These are phyloP conservation scores for Nitzschia inconspicua DNA, from an alignment of 108 stramenopile species.

Conservation along the genomic window DNA sequence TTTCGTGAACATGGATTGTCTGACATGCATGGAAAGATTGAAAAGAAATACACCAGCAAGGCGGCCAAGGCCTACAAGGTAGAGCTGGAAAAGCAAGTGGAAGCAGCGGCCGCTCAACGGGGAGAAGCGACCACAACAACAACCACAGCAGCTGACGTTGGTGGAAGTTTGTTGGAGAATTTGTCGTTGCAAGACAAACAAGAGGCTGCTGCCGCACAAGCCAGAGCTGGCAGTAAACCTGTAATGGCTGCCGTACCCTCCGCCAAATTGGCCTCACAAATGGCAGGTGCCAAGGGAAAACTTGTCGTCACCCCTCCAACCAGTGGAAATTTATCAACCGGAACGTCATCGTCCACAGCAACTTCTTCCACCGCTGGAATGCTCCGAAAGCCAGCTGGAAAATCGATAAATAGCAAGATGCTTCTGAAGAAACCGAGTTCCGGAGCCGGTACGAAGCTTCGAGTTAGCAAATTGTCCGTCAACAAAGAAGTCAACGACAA, in stretches of 20 bases:
- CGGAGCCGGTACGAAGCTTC: constrained; percentile 31
- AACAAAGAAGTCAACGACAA: background rate
- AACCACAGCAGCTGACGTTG: constrained; percentile 8
- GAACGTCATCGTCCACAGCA: constrained; percentile 2
- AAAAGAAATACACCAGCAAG: constrained; percentile 85
- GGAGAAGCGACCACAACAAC: constrained; percentile 45
- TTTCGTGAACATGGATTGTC: constrained; percentile 83
- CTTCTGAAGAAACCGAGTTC: constrained; percentile 54
- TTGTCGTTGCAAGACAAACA: constrained; percentile 48
- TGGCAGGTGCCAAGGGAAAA: constrained; percentile 56
- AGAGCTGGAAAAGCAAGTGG: constrained; percentile 68
- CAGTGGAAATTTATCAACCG: constrained; percentile 37
- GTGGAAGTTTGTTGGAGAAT: constrained; percentile 49
- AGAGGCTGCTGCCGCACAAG: constrained; percentile 43
- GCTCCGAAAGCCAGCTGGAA: constrained; percentile 62
- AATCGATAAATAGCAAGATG: constrained; percentile 34
- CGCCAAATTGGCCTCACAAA: constrained; percentile 66
- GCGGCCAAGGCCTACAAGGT: constrained; percentile 72
- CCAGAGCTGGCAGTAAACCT: constrained; percentile 6
- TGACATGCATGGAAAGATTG: constrained; percentile 77
- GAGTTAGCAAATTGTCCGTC: constrained; percentile 64
- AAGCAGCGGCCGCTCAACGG: constrained; percentile 47
- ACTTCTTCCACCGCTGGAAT: constrained; percentile 22
- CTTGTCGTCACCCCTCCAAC: constrained; percentile 60
- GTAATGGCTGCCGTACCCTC: constrained; percentile 51